Base-by-base conservation (phyloP, 2,329 filamentous ascomycete species). In the Verticillium isaacii region DNA sequence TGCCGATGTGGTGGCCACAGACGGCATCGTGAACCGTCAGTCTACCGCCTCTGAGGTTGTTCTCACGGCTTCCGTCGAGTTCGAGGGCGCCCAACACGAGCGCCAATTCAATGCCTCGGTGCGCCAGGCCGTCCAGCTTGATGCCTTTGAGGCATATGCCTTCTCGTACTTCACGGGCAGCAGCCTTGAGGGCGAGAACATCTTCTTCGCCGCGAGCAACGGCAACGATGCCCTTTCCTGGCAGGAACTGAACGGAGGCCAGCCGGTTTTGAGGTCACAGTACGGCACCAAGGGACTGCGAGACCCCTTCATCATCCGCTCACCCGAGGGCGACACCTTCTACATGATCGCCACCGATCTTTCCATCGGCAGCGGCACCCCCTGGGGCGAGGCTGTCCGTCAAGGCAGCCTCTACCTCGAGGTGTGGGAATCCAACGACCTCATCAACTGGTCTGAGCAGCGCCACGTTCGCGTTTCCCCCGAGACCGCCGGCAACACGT, bases 301-400 rank as follows among this genome's bases (percentile, higher is more conserved):
- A 15, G 82, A 85, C 62, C 82, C 82, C 1, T 84, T 84, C 62
- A 70, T 85, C 55, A 82, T 85, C 25, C 77, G 81, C 14, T 81
- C 80, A 0, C 74, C 69, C 0, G 80, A 84, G 32, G 81, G 81
- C 0, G 75, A 77, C n/a, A 82, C 73, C 4, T 84, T 84, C 62
- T 85, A 75, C 58, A 66, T 85, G 15, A 73, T 85, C 19, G 81
- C 81, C 0, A 85, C 82, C 0, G 81, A 84, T 60, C 71, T 85
- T 0, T 82, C 81, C 0, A 84, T 84, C 58, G 82, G 82, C 1
- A 81, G 79, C 7, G 82, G 82, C 1, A 84, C 82, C 0, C 80
- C 79, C 0, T 85, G 82, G 81, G 75, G 71, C 12, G 74, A 78
- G n/a, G 68, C 81, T 0, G 79, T 82, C 1, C 73, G 76, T 15